Evolutionary conservation across 768 basidiomycete species (phyloP).

Genomic region (Lactarius quietus): DNA sequence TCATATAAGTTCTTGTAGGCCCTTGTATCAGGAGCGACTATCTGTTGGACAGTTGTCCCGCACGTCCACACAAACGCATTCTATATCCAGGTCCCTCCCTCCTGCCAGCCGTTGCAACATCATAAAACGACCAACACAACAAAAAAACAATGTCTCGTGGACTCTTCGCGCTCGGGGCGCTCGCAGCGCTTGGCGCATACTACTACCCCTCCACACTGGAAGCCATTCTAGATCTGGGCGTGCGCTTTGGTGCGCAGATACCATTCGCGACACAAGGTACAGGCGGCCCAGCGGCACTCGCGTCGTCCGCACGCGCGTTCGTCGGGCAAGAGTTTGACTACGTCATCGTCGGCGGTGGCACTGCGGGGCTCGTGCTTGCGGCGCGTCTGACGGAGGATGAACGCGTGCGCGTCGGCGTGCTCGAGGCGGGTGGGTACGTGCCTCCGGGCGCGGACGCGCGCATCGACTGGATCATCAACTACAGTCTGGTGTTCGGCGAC

Average conservation of each 20-base stretch:
- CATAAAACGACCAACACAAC: not conserved
- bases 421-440: conserved; percentile 33
- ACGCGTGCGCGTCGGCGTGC: conserved; percentile 25
- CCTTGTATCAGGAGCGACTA: not conserved
- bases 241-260: not conserved
- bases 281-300: conserved; percentile 6
- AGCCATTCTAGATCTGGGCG: not conserved
- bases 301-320: conserved; percentile 15
- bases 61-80: not conserved
- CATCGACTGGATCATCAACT: conserved; percentile 20
- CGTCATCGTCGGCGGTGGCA: conserved; percentile 24
- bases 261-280: no score
- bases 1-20: not conserved
- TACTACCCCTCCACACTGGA: not conserved
- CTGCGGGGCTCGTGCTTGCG: conserved; percentile 34
- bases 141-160: conserved; percentile 9
- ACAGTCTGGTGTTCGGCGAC: conserved; percentile 22
- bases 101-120: no score
- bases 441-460: conserved; percentile 20
- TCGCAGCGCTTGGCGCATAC: conserved; percentile 12
- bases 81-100: not conserved
- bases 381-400: conserved; percentile 30
- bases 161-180: not conserved
- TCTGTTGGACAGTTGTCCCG: not conserved
- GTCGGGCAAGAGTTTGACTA: conserved; percentile 22